These are phyloP conservation scores for Aureobasidium sp. DNA, from an alignment of 2,329 filamentous ascomycete species.

Conservation along the genomic window DNA sequence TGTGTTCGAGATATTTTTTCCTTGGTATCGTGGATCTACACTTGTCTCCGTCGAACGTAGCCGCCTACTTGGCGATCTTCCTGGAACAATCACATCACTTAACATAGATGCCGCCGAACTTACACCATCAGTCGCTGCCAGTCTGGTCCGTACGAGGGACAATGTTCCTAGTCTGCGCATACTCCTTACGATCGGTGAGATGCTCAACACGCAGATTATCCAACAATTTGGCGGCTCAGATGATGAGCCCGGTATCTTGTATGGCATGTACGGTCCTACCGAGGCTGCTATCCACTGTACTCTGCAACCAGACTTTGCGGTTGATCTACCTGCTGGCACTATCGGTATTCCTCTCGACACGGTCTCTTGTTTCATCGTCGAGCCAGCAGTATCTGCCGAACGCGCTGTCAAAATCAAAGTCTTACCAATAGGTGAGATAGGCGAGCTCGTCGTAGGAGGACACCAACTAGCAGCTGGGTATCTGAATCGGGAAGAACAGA, in stretches of 20 bases:
- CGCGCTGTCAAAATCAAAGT: constrained; percentile 39
- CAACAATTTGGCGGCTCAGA: constrained; percentile 65
- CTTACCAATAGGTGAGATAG: constrained; percentile 59
- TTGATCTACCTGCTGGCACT: constrained; percentile 52
- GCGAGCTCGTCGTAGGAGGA: constrained; percentile 77
- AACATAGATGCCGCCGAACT: constrained; percentile 78
- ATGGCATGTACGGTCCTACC: constrained; percentile 92
- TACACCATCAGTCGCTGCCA: constrained; percentile 79
- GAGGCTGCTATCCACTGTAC: constrained; percentile 91
- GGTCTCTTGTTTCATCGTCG: constrained; percentile 68
- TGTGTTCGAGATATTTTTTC: constrained; percentile 92
- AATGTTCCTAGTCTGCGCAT: constrained; percentile 62
- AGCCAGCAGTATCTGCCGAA: constrained; percentile 31
- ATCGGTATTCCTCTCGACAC: constrained; percentile 77
- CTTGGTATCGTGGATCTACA: constrained; percentile 65
- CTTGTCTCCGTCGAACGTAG: constrained; percentile 64
- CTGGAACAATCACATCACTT: constrained; percentile 56
- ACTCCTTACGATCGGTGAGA: constrained; percentile 84
- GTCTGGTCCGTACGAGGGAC: constrained; percentile 60
- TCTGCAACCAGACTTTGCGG: constrained; percentile 56
- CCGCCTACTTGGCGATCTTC: constrained; percentile 68
- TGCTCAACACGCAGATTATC: constrained; percentile 73
- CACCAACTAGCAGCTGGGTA: constrained; percentile 74
- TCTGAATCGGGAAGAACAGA: constrained; percentile 73
- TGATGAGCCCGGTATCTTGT: constrained; percentile 57